These are phyloP conservation scores for Parsonsia alboflavescens DNA, from an alignment of 257 asterid genomes.

Conservation along the genomic window DNA sequence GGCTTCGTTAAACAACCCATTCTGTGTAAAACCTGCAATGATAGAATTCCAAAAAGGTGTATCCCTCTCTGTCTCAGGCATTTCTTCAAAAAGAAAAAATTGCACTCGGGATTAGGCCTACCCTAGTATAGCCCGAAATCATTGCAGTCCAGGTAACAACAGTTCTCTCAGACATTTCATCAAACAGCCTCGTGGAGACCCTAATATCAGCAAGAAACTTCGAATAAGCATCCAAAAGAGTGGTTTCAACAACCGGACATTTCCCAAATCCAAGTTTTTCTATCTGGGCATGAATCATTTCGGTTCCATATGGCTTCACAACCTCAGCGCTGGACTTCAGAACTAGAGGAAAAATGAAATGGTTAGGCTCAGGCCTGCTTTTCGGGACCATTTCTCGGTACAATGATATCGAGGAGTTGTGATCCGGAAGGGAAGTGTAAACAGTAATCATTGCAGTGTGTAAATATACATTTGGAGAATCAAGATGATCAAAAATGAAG, in stretches of 20 bases:
- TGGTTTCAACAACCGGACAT: slow-evolving; percentile 58
- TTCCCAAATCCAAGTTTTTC: slow-evolving; percentile 49
- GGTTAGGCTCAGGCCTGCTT: slow-evolving; percentile 50
- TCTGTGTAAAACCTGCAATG: slow-evolving; percentile 66
- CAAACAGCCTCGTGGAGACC: slow-evolving; percentile 58
- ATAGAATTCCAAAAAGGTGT: slow-evolving; percentile 77
- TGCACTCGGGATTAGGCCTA: slow-evolving; percentile 58
- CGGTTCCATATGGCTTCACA: slow-evolving; percentile 44
- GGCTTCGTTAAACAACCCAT: slow-evolving; percentile 70
- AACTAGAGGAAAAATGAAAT: slow-evolving; percentile 53
- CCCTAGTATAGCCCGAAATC: slow-evolving; percentile 65
- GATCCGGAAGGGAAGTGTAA: slow-evolving; percentile 36
- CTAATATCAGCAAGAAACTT: slow-evolving; percentile 40
- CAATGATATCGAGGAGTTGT: slow-evolving; percentile 41
- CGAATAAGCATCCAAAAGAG: slow-evolving; percentile 53
- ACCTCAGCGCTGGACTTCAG: slow-evolving; percentile 57
- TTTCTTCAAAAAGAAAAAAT: slow-evolving; percentile 50
- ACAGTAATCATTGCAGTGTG: slow-evolving; percentile 59
- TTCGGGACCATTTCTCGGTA: slow-evolving; percentile 58
- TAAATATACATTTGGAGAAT: slow-evolving; percentile 49
- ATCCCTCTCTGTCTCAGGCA: slow-evolving; percentile 55
- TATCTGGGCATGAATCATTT: slow-evolving; percentile 57
- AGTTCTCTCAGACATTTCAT: slow-evolving; percentile 58
- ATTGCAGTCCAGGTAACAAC: slow-evolving; percentile 81
- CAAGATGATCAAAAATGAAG: slow-evolving; percentile 51